These are phyloP conservation scores for Tuber indicum DNA, from an alignment of 495 filamentous ascomycete genomes.

Conservation along the genomic window DNA sequence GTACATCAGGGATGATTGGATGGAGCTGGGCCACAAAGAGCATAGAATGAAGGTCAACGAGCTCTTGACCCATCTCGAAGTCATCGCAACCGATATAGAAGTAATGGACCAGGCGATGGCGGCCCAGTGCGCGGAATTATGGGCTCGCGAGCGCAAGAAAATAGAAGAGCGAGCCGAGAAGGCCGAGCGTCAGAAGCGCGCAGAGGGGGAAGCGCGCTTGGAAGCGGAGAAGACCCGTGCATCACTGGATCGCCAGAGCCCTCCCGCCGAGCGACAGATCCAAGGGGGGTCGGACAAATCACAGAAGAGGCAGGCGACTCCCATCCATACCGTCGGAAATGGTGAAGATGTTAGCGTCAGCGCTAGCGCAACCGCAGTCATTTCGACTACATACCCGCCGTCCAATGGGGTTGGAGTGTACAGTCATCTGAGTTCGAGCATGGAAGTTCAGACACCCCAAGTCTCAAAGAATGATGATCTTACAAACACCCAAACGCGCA, in stretches of 20 bases:
- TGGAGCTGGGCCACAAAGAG: constrained; percentile 65
- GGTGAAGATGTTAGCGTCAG: neutral
- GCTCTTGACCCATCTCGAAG: constrained; percentile 81
- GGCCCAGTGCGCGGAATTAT: constrained; percentile 65
- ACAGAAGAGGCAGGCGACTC: neutral
- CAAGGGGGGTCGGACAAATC: neutral
- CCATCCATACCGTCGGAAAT: neutral
- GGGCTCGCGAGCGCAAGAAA: constrained; percentile 65
- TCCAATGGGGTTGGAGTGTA: neutral
- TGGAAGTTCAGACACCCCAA: neutral
- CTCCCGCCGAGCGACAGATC: neutral
- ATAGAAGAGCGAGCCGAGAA: constrained; percentile 57
- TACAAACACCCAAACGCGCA: neutral
- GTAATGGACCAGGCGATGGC: constrained; percentile 52
- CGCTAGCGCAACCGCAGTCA: neutral
- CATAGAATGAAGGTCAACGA: constrained; percentile 79
- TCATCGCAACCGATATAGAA: constrained; percentile 70
- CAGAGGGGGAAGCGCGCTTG: constrained; percentile 24
- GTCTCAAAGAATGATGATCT: neutral
- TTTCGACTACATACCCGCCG: neutral
- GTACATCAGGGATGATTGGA: constrained; percentile 73
- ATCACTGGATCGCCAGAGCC: constrained; percentile 22
- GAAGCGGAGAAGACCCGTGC: constrained; percentile 13
- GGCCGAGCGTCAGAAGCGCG: constrained; percentile 31
- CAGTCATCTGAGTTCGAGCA: neutral